A percentile compares a stretch with the other conserved stretches of the same genome.
Conservation (phyloP, 1,284 basidiomycete species). For the Ustilago curta region DNA sequence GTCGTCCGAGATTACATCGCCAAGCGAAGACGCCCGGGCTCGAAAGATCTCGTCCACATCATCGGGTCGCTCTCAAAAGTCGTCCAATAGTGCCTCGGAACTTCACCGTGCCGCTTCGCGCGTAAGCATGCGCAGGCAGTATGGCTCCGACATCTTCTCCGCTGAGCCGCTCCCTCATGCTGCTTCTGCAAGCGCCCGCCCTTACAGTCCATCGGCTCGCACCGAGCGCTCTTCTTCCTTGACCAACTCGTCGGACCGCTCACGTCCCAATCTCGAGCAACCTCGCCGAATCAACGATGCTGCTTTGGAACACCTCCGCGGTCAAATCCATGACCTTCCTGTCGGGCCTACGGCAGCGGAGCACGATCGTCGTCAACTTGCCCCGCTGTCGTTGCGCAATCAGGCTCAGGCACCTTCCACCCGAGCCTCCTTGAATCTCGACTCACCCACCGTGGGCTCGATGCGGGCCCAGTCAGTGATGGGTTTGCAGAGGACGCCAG, state of each 20-base stretch:
- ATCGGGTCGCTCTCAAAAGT: constrained; percentile 52
- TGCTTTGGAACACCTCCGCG: constrained; percentile 22
- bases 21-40: constrained; percentile 44
- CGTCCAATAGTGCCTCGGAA: constrained; percentile 55
- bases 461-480: constrained; percentile 37
- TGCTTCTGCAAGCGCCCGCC: constrained; percentile 3
- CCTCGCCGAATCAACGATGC: constrained; percentile 17
- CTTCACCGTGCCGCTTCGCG: constrained; percentile 54
- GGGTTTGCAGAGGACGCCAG: constrained; percentile 33
- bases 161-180: constrained; percentile 29
- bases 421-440: constrained; percentile 33
- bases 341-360: constrained; percentile 17
- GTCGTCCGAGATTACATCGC: constrained; percentile 33
- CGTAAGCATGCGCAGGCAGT: constrained; percentile 48
- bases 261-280: constrained; percentile 12
- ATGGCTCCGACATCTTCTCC: constrained; percentile 55
- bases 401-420: constrained; percentile 14
- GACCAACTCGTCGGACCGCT: constrained; percentile 33
- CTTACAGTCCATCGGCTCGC: constrained; percentile 22
- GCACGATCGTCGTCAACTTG: constrained; percentile 12
- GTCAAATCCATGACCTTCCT: constrained; percentile 31
- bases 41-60: constrained; percentile 57
- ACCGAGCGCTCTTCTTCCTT: constrained; percentile 26
- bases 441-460: constrained; percentile 24
- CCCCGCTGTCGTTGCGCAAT: constrained; percentile 13